Evolutionary conservation across 164 flowering plant species (phyloP).

Genomic region (Liriodendron chinense): DNA sequence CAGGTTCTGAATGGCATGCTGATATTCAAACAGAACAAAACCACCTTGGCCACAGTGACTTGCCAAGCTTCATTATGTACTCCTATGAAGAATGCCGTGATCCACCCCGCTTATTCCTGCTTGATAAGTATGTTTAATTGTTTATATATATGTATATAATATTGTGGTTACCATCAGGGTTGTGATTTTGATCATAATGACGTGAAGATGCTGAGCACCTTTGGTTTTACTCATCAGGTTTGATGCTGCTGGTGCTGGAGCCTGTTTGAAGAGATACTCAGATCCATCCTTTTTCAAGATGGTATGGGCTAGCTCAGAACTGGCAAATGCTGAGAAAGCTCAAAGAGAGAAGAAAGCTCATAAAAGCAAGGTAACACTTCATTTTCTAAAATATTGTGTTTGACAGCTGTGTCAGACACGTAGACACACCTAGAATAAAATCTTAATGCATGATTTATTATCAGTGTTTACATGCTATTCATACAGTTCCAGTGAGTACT

Average conservation of each 20-base stretch:
- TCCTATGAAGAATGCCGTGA: constrained; percentile 84
- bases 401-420: neutral
- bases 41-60: constrained; percentile 66
- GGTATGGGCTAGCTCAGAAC: constrained; percentile 11
- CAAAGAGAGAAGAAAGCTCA: constrained; percentile 48
- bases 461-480: neutral
- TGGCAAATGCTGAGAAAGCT: constrained; percentile 24
- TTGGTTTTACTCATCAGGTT: constrained; percentile 12
- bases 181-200: neutral
- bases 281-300: constrained; percentile 20
- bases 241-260: constrained; percentile 20
- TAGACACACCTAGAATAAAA: neutral
- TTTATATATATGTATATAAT: too few species aligned
- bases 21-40: constrained; percentile 48
- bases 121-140: constrained; percentile 62
- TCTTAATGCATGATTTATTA: neutral
- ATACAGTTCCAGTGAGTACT: too few species aligned
- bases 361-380: constrained; percentile 51
- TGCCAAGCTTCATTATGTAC: constrained; percentile 82
- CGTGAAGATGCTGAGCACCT: neutral
- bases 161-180: neutral
- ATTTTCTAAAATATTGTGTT: neutral
- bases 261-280: constrained; percentile 21
- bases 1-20: constrained; percentile 93
- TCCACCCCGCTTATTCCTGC: constrained; percentile 81